Evolutionary conservation across 306 rosid species (phyloP).

Genomic region (Pachyrhizus erosus): DNA sequence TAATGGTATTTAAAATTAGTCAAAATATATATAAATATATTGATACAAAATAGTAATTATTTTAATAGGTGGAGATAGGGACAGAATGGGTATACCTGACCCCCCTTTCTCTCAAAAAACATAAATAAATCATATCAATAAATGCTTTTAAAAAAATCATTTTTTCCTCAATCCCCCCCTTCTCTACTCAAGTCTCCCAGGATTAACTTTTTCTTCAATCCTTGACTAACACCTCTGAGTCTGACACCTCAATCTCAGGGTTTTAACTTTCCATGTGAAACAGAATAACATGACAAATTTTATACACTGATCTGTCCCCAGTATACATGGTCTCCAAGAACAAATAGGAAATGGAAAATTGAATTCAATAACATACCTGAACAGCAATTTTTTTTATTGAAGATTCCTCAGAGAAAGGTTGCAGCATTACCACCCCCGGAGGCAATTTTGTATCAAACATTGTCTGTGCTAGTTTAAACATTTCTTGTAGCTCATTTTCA

Average conservation of each 20-base stretch:
- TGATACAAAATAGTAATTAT: no score
- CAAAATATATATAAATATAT: no score
- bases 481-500: conserved; percentile 74
- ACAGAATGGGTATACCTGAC: no score
- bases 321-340: conserved; percentile 20
- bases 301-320: background rate
- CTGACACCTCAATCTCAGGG: background rate
- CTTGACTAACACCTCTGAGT: no score
- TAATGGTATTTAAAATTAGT: no score
- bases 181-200: background rate
- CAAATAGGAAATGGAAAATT: conserved; percentile 21
- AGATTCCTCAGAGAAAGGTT: conserved; percentile 92
- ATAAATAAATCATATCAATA: background rate
- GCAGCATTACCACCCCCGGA: conserved; percentile 85
- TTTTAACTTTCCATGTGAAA: background rate
- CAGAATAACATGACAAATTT: background rate
- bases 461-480: conserved; percentile 76
- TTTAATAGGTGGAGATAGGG: no score
- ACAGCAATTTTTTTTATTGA: conserved; percentile 87
- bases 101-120: background rate
- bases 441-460: conserved; percentile 98
- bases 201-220: background rate
- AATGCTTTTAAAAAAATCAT: background rate
- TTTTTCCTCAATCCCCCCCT: background rate
- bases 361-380: conserved; percentile 54